Conservation (phyloP, 2,329 filamentous ascomycete genomes). For the Colletotrichum sp. region DNA sequence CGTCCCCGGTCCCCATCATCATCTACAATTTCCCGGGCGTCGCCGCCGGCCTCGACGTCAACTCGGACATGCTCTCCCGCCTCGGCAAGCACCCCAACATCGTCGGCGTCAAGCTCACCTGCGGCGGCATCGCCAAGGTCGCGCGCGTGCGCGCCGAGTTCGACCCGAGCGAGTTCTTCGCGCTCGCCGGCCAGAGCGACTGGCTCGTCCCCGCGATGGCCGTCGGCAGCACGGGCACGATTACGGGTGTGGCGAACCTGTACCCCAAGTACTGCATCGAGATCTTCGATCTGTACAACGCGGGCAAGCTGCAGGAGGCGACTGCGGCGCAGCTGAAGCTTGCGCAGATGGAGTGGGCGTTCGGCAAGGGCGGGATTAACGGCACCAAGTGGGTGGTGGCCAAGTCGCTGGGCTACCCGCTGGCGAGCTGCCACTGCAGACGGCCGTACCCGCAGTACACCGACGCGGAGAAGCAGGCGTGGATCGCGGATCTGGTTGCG, state of each 20-base stretch:
- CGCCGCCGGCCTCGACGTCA: conserved; percentile 70
- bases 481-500: conserved; percentile 28
- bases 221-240: conserved; percentile 63
- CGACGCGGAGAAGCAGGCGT: conserved; percentile 36
- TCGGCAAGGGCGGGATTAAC: conserved; percentile 64
- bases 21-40: conserved; percentile 78
- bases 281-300: conserved; percentile 52
- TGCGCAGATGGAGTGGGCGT: conserved; percentile 59
- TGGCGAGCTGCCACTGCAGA: conserved; percentile 55
- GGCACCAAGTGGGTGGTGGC: conserved; percentile 66
- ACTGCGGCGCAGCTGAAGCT: conserved; percentile 54
- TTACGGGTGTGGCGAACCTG: conserved; percentile 68
- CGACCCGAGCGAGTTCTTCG: conserved; percentile 62
- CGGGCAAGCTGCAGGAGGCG: conserved; percentile 53
- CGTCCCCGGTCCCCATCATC: conserved; percentile 65
- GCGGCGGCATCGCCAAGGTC: conserved; percentile 77
- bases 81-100: conserved; percentile 68
- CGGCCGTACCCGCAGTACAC: conserved; percentile 57
- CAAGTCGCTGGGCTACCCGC: conserved; percentile 56
- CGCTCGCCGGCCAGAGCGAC: conserved; percentile 76
- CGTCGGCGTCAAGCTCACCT: conserved; percentile 74
- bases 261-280: conserved; percentile 59
- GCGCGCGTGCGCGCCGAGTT: conserved; percentile 61
- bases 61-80: conserved; percentile 66
- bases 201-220: conserved; percentile 68